Conservation (phyloP, 2,329 filamentous ascomycete species). For the Allantophomopsis lycopodina region DNA sequence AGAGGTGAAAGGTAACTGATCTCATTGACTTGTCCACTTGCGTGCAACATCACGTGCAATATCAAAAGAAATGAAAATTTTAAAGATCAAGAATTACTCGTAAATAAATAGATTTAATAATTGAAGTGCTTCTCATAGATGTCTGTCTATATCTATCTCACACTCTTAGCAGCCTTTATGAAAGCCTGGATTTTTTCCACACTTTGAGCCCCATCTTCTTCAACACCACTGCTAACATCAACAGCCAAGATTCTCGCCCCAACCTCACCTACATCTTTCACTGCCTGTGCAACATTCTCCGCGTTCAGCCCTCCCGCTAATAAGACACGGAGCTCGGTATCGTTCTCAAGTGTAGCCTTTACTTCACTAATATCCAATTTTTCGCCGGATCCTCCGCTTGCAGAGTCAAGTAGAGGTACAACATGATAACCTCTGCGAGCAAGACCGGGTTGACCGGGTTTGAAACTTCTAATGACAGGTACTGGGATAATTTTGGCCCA, state of each 20-base stretch:
- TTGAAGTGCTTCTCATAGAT: neutral
- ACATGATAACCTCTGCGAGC: constrained; percentile 68
- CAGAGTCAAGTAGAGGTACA: constrained; percentile 76
- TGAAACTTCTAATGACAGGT: constrained; percentile 79
- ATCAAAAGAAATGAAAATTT: no score
- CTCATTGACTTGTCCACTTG: no score
- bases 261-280: constrained; percentile 48
- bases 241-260: constrained; percentile 60
- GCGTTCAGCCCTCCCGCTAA: constrained; percentile 77
- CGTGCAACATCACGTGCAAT: no score
- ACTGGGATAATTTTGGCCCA: constrained; percentile 86
- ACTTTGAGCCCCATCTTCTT: constrained; percentile 70
- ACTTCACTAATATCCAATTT: constrained; percentile 61
- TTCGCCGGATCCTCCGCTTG: constrained; percentile 68
- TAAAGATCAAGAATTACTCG: neutral
- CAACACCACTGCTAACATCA: constrained; percentile 90
- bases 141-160: constrained; percentile 5
- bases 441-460: constrained; percentile 48
- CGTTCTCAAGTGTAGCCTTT: constrained; percentile 47
- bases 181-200: constrained; percentile 71
- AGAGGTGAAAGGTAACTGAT: no score
- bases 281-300: constrained; percentile 57
- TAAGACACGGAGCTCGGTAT: constrained; percentile 60
- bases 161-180: constrained; percentile 54
- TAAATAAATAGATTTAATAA: neutral